Conservation (phyloP, 139 green algal genomes). For the Pleodorina starrii region DNA sequence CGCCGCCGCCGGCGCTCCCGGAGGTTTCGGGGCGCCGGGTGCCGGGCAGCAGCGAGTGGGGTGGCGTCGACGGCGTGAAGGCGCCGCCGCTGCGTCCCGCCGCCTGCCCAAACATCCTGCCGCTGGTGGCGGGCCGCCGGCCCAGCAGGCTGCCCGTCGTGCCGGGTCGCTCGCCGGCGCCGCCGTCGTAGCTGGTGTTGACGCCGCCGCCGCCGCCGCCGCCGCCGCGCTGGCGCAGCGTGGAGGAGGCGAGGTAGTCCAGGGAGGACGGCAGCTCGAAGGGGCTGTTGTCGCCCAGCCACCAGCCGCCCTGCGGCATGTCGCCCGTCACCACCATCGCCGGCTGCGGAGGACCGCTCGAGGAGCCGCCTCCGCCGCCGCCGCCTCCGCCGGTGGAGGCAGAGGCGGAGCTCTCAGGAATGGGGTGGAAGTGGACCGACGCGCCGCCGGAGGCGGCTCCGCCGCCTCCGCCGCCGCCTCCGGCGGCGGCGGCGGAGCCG, state of each 20-base stretch:
- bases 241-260: conserved; percentile 20
- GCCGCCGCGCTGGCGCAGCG: background rate
- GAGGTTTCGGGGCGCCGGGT: too few species aligned
- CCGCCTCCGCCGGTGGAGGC: background rate
- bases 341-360: background rate
- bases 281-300: conserved; percentile 50
- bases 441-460: background rate
- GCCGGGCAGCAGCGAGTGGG: background rate
- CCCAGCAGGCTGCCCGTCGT: conserved; percentile 5
- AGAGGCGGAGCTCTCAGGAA: background rate
- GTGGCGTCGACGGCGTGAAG: conserved; percentile 15
- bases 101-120: background rate
- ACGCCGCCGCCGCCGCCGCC: too few species aligned
- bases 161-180: background rate
- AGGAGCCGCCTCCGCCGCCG: background rate
- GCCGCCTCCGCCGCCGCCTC: background rate
- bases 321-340: conserved; percentile 52
- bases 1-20: too few species aligned
- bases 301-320: conserved; percentile 62
- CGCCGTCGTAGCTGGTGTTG: conserved; percentile 12
- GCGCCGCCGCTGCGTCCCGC: background rate
- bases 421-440: too few species aligned
- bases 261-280: conserved; percentile 57
- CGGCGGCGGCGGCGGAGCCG: background rate
- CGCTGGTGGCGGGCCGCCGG: background rate